phyloP scores from a whole-genome alignment of 31 red algal genomes.

The Odonthalia washingtoniensis region DNA sequence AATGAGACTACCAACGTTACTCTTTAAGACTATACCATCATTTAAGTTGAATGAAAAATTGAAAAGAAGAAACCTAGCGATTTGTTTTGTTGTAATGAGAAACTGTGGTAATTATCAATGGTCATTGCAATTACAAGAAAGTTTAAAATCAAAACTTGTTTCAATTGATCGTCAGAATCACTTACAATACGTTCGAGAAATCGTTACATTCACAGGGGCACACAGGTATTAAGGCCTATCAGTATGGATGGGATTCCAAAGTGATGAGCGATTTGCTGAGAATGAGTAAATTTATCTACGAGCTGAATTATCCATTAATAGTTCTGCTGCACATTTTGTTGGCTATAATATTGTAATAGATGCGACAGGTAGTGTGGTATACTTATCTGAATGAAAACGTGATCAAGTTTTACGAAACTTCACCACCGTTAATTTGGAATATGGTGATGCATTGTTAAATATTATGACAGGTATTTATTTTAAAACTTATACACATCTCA shows the following conservation, averaged over 20 bases:
- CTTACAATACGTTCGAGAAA: too few relatives aligned
- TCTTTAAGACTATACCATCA: too few relatives aligned
- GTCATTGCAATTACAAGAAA: too few relatives aligned
- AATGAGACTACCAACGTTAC: too few relatives aligned
- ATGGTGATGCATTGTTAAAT: conserved; percentile 87
- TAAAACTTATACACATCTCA: too few relatives aligned
- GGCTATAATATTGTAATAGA: conserved; percentile 77
- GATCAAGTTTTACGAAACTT: conserved; percentile 47
- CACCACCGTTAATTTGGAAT: conserved; percentile 87
- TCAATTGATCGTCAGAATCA: too few relatives aligned
- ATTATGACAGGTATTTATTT: conserved; percentile 94
- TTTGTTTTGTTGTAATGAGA: conserved; percentile 95
- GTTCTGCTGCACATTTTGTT: conserved; percentile 7
- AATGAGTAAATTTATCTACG: conserved; percentile 73
- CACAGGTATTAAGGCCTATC: too few relatives aligned
- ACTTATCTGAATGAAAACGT: conserved; percentile 58
- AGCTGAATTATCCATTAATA: conserved; percentile 83
- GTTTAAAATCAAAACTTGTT: too few relatives aligned
- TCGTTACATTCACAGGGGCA: too few relatives aligned
- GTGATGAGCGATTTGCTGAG: conserved; percentile 69
- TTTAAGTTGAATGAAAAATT: too few relatives aligned
- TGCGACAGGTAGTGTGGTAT: conserved; percentile 96
- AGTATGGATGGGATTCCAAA: conserved; percentile 98
- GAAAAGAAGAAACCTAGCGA: too few relatives aligned
- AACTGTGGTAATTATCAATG: conserved; percentile 97